Evolutionary conservation across 1,284 basidiomycete species (phyloP), one percentile per base, ranked within the genome.

Genomic region (Austropuccinia psidii): DNA sequence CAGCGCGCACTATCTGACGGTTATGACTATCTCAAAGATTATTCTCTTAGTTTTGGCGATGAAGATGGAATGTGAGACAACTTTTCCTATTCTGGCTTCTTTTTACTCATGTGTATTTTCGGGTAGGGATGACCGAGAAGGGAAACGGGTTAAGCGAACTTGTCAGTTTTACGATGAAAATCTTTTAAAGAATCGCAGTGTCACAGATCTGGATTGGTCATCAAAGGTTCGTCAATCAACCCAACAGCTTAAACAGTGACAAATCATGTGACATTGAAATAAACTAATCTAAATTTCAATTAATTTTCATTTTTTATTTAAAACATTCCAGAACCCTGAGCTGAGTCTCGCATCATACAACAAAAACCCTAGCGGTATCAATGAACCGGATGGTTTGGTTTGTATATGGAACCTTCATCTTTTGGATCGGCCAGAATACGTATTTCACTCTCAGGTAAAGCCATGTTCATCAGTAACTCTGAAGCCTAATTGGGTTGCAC

Each of bases 351-450:
- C 93, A 0, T 90, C 93, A 4, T 99, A 99, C 80, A 98, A 96
- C 83, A 95, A 96, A 83, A 96, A 95, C 77, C 87, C 91, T 3
- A 87, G 89, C 4, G 89, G 91, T 0, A 81, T 92, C 52, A 93
- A 95, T 76, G 93, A 96, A 79, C 93, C 95, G 0, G 94, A 98
- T 78, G 96, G 96, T 2, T 88, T 98, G 62, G 96, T 96, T 11
- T 90, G 91, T 1, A 90, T 99, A 3, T 99, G 96, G 96, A 98
- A 98, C 80, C 82, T 95, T 62, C 96, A 98, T 79, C 83, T 98
- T 2, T 85, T 91, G 1, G 93, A 98, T 79, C 86, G 95, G 76
- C 95, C 96, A 21, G 96, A 99, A 81, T 98, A 97, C 77, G 86
- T 97, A 62, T 98, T 99, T 82, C 93, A 98, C 80, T 93, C 96